Percentiles rank a stretch among this genome's conserved stretches.
Conservation (phyloP, 805 yeast species). For the Yarrowia porcina region DNA sequence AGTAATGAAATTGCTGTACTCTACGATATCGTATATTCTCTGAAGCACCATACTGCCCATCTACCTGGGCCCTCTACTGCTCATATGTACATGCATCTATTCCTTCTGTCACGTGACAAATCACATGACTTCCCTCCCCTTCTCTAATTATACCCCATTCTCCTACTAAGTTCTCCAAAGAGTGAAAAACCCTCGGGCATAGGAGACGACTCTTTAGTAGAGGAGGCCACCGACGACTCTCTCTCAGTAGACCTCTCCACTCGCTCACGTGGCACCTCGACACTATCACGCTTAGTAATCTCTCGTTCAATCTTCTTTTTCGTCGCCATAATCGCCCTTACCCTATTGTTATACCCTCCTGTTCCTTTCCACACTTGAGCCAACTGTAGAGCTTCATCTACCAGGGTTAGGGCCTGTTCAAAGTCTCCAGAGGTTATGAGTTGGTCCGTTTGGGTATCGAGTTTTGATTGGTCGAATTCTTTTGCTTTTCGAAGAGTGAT, state of each 20-base stretch:
- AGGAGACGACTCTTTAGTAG: background rate
- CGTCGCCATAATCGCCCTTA: conserved; percentile 31
- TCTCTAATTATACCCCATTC: conserved; percentile 18
- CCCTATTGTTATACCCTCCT: conserved; percentile 24
- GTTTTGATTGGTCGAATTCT: conserved; percentile 33
- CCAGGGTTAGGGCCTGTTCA: conserved; percentile 28
- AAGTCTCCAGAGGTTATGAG: conserved; percentile 27
- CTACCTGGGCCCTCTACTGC: too few species aligned
- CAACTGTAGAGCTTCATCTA: conserved; percentile 28
- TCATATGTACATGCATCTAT: too few species aligned
- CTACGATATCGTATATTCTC: too few species aligned
- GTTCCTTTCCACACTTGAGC: conserved; percentile 35
- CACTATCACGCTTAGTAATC: background rate
- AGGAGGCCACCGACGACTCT: background rate
- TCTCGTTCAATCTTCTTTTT: conserved; percentile 30
- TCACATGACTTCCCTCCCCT: too few species aligned
- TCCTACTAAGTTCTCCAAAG: conserved; percentile 7
- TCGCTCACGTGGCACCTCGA: background rate
- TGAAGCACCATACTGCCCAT: too few species aligned
- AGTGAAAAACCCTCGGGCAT: conserved; percentile 4
- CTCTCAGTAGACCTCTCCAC: background rate
- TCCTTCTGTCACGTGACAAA: too few species aligned
- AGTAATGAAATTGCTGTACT: too few species aligned
- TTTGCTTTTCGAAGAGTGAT: conserved; percentile 33
- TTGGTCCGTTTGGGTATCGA: conserved; percentile 33